These are phyloP conservation scores for Ceratobasidium theobromae DNA, from an alignment of 1,284 basidiomycete genomes.

Conservation along the genomic window DNA sequence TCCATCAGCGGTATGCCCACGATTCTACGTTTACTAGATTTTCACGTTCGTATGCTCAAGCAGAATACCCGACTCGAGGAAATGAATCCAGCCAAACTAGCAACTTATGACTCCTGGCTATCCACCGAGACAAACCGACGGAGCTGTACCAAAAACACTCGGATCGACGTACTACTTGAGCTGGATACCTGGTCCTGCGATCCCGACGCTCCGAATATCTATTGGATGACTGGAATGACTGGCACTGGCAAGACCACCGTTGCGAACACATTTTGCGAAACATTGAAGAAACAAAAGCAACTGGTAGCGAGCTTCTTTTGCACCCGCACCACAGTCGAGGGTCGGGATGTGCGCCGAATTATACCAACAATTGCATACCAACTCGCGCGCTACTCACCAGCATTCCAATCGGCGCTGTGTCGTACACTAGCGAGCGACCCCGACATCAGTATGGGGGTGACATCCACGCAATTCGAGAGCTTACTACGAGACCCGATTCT, in stretches of 20 bases:
- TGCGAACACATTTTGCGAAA: no score
- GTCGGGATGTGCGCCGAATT: no score
- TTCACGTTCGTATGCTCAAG: no score
- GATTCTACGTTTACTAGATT: no score
- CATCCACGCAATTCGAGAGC: background rate
- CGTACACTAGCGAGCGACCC: background rate
- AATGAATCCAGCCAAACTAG: background rate
- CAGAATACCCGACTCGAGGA: background rate
- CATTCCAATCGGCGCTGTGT: background rate
- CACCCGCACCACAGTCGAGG: no score
- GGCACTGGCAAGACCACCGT: slow-evolving; percentile 39
- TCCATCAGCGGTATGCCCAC: no score
- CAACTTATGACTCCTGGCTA: background rate
- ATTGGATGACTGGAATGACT: slow-evolving; percentile 36
- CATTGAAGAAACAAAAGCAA: no score
- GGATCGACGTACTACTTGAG: slow-evolving; percentile 34
- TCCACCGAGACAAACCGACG: background rate
- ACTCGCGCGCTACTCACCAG: background rate
- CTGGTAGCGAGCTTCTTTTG: no score
- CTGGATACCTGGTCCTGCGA: slow-evolving; percentile 32
- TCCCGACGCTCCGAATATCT: slow-evolving; percentile 32
- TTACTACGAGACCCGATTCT: background rate
- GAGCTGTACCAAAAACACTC: slow-evolving; percentile 33
- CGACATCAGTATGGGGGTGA: background rate
- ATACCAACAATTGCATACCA: no score